Percentiles rank a stretch among this genome's conserved stretches.
Conservation (phyloP, 2,329 filamentous ascomycete species). For the Cladorrhinum sp. region DNA sequence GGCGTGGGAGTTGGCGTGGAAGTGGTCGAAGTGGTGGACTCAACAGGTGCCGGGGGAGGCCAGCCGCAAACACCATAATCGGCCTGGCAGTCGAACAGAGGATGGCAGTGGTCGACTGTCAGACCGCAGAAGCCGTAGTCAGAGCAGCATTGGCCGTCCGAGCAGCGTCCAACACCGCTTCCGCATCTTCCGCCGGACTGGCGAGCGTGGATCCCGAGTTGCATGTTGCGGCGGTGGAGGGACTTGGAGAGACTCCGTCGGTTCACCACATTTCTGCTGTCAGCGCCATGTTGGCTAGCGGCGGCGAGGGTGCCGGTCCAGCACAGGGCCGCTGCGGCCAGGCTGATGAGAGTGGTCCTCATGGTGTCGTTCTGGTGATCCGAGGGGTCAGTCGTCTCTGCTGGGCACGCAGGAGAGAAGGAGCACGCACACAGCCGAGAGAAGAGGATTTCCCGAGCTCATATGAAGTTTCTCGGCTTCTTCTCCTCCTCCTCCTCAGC, state of each 20-base stretch:
- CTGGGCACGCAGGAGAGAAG: conserved; percentile 11
- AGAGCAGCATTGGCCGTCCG: conserved; percentile 27
- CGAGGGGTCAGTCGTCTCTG: not conserved
- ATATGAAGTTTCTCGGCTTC: not conserved
- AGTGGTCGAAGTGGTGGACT: conserved; percentile 17
- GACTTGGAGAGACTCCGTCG: not conserved
- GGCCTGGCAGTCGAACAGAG: conserved; percentile 26
- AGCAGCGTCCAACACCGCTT: conserved; percentile 21
- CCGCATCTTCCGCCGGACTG: conserved; percentile 24
- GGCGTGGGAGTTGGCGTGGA: conserved; percentile 8
- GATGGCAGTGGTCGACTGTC: conserved; percentile 26
- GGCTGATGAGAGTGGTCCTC: conserved; percentile 20
- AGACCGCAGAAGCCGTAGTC: conserved; percentile 30
- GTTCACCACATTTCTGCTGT: not conserved
- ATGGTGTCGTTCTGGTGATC: conserved; percentile 13
- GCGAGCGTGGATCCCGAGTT: conserved; percentile 20
- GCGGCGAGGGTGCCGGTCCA: conserved; percentile 16
- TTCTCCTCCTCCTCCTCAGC: conserved; percentile 1
- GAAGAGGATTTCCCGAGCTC: not conserved
- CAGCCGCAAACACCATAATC: conserved; percentile 27
- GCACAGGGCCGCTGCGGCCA: conserved; percentile 21
- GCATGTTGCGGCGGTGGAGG: conserved; percentile 8
- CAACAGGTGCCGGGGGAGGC: conserved; percentile 18
- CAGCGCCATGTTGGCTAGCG: too few relatives aligned
- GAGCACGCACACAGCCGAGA: conserved; percentile 1